Base-by-base conservation (phyloP, 768 basidiomycete genomes). In the Strobilomyces confusus region DNA sequence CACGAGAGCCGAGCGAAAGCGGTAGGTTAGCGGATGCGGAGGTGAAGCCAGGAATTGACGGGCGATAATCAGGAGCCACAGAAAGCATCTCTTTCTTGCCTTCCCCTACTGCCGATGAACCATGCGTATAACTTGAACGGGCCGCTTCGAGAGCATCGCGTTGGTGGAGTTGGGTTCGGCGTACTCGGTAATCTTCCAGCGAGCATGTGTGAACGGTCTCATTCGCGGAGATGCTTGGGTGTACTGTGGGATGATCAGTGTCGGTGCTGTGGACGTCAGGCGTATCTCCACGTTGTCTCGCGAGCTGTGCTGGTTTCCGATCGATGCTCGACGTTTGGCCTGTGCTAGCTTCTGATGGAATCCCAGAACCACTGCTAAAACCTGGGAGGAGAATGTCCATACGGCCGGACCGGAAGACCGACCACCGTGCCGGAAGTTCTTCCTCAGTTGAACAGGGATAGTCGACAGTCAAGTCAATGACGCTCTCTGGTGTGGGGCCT, bases 401-500 rank as follows among this genome's bases (percentile, higher is more conserved):
- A 29, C 29, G 19, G 17, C 69, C 69, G 8, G 69, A 70, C 22
- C 60, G 65, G 51, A 70, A 70, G 20, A 57, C 25, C 30, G 34
- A 55, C 65, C 61, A 62, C 30, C 63, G 57, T 54, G 23, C n/a
- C 38, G 44, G 22, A 32, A n/a, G n/a, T 12, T n/a, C 33, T 46
- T 48, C 40, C 5, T 12, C 30, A 6, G 17, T 23, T 9, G 50
- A 42, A 48, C 40, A 25, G 25, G 50, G 46, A 8, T 34, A 19
- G 19, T 48, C 52, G 22, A 50, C 13, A 9, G 56, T 54, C 42
- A 54, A 45, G 30, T 58, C 61, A 19, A 59, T 50, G 41, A 56
- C 42, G 1, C 33, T 44, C 34, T 48, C 54, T 14, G 41, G 14
- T 12, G 43, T 14, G 22, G 42, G 15, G 7, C 49, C 11, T 37